Base-by-base conservation (phyloP, 306 rosid genomes). In the Dalbergia oliveri region DNA sequence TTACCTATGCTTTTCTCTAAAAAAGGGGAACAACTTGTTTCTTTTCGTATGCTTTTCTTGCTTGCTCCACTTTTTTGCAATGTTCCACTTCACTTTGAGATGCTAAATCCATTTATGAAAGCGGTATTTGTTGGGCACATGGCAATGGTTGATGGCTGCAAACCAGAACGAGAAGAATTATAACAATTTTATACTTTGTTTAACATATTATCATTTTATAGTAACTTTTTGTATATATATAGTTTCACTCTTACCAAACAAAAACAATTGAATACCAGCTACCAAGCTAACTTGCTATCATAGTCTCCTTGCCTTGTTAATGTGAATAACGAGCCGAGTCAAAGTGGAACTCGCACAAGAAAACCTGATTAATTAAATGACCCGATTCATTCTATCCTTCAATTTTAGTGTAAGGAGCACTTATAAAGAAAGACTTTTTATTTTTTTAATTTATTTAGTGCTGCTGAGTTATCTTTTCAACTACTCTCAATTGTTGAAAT, bases 281-380 rank as follows among this genome's bases (percentile, higher is more conserved):
- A 43, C 3, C 2, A 43, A 43, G 11, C 10, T 43, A 43, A 7
- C 47, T 43, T 43, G 10, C 47, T 43, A 6, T 43, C 47, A 43
- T 9, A 43, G 9, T 9, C 11, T 7, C 2, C 9, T 43, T 43
- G 47, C 47, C 47, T 43, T 47, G 5, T 10, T 11, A 47, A 47
- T 47, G 10, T 47, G 14, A 6, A 47, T 47, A 19, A 7, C 15
- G 43, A 47, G 54, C 11, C 21, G 21, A 58, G 53, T 65, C 56
- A n/a, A 43, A 47, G 83, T 79, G 83, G 77, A 61, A 70, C 15
- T 62, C 3, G 58, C 65, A 79, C 64, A 57, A 47, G 26, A 69
- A 35, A 31, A 59, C 39, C 37, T 19, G 23, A 67, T 8, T 26
- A 26, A 26, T 26, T 26, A 26, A 51, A 13, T 51, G 50, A 23